Evolutionary conservation across 768 basidiomycete species (phyloP).

Genomic region (Pholiota microspora): DNA sequence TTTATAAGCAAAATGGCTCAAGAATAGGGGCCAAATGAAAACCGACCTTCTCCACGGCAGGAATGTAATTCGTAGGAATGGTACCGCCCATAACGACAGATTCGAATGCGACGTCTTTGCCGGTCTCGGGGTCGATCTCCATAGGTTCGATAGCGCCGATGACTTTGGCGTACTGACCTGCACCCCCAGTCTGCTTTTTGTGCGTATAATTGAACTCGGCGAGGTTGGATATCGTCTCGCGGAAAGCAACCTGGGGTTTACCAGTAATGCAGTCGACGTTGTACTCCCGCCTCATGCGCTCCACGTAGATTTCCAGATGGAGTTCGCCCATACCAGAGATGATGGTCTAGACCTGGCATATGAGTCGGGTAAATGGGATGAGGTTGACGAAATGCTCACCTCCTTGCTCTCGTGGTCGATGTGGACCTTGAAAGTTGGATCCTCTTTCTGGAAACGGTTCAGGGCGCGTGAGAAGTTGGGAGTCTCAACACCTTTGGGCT

Average conservation of each 20-base stretch:
- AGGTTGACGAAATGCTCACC: slow-evolving; percentile 37
- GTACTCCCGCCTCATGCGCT: slow-evolving; percentile 98
- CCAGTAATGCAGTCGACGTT: slow-evolving; percentile 91
- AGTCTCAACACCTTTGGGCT: slow-evolving; percentile 87
- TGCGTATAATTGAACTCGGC: slow-evolving; percentile 89
- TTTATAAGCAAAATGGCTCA: neutral
- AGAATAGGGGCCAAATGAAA: neutral
- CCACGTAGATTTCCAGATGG: slow-evolving; percentile 98
- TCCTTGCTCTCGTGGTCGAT: slow-evolving; percentile 93
- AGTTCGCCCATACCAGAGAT: slow-evolving; percentile 99
- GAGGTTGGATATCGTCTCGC: slow-evolving; percentile 86
- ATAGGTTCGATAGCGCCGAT: slow-evolving; percentile 91
- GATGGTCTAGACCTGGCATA: slow-evolving; percentile 71
- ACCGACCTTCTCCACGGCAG: slow-evolving; percentile 87
- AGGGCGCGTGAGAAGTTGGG: slow-evolving; percentile 97
- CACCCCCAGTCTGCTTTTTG: slow-evolving; percentile 98
- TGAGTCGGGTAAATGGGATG: neutral
- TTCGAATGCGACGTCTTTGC: slow-evolving; percentile 83
- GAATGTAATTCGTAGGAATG: slow-evolving; percentile 89
- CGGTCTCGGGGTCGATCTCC: slow-evolving; percentile 66
- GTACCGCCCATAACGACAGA: slow-evolving; percentile 89
- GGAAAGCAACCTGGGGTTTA: slow-evolving; percentile 94
- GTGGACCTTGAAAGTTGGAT: slow-evolving; percentile 98
- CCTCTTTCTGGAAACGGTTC: slow-evolving; percentile 97
- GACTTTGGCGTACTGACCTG: slow-evolving; percentile 95